phyloP scores from a whole-genome alignment of 345 rosid species.

The Viola odorata region DNA sequence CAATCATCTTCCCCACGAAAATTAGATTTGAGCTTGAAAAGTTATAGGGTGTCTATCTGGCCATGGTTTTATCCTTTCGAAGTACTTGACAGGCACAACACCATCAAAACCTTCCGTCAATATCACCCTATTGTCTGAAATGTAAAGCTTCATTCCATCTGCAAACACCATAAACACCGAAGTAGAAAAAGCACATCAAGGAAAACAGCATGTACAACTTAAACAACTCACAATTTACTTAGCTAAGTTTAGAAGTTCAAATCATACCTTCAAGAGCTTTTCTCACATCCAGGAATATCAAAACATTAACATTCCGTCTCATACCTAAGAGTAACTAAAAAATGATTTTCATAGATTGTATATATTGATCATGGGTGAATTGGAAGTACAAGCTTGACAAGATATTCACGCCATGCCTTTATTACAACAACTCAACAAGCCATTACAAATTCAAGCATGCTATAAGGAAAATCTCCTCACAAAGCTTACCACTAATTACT shows the following conservation, averaged over 20 bases:
- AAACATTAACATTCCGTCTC: constrained; percentile 61
- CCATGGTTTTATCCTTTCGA: constrained; percentile 77
- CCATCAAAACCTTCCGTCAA: constrained; percentile 90
- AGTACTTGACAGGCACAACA: constrained; percentile 57
- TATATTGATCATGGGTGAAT: not conserved
- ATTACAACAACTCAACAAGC: not conserved
- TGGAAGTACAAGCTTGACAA: not conserved
- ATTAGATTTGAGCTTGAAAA: constrained; percentile 12
- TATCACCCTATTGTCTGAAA: constrained; percentile 83
- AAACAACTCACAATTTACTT: not conserved
- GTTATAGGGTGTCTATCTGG: constrained; percentile 50
- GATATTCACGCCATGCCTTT: not conserved
- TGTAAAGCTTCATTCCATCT: constrained; percentile 83
- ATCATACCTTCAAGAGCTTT: constrained; percentile 79
- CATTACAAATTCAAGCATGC: not conserved
- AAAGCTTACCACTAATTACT: constrained; percentile 70
- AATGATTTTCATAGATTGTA: too few species aligned
- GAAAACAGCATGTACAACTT: not conserved
- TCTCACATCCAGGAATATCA: constrained; percentile 64
- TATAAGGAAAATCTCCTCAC: not conserved
- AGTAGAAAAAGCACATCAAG: not conserved
- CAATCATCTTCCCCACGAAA: not conserved
- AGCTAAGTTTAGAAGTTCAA: not conserved
- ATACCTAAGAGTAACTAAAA: constrained; percentile 43
- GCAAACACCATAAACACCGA: not conserved